A percentile compares a stretch with the other conserved stretches of the same genome.
Evolutionary conservation across 805 yeast genomes (phyloP).

Genomic region (Cyberlindnera xishuangbannaensis): DNA sequence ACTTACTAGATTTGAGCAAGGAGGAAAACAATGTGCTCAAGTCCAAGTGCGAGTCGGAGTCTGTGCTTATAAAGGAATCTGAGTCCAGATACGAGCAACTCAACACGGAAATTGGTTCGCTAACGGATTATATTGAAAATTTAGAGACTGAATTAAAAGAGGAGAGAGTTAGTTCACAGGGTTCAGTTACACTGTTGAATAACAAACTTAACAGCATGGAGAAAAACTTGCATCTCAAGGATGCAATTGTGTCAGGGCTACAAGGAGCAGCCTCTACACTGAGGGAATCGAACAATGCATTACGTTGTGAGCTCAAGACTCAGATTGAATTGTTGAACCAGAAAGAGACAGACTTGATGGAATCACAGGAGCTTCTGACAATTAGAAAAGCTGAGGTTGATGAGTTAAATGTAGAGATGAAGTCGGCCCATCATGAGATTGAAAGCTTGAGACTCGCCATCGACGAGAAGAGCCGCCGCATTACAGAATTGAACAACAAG

Average conservation of each 20-base stretch:
- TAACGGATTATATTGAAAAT: slow-evolving; percentile 1
- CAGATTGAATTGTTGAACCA: background rate
- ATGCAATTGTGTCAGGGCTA: slow-evolving; percentile 10
- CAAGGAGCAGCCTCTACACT: slow-evolving; percentile 12
- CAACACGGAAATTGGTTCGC: slow-evolving; percentile 1
- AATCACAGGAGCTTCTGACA: slow-evolving; percentile 16
- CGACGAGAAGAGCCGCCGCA: slow-evolving; percentile 9
- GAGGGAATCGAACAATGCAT: background rate
- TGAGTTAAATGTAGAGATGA: slow-evolving; percentile 21
- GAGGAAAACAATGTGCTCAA: slow-evolving; percentile 2
- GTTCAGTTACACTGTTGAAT: background rate
- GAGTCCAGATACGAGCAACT: slow-evolving; percentile 3
- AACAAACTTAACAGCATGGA: background rate
- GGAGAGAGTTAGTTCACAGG: slow-evolving; percentile 1
- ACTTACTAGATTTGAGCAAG: slow-evolving; percentile 1
- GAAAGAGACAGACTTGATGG: slow-evolving; percentile 5
- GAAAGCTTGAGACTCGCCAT: slow-evolving; percentile 3
- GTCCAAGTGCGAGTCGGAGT: slow-evolving; percentile 4
- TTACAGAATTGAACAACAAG: slow-evolving; percentile 6
- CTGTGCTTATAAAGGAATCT: slow-evolving; percentile 2
- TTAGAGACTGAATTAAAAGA: slow-evolving; percentile 1
- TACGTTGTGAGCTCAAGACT: background rate
- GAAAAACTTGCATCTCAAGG: slow-evolving; percentile 8
- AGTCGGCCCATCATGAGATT: slow-evolving; percentile 4
- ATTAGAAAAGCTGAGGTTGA: slow-evolving; percentile 26